phyloP scores from a whole-genome alignment of 495 filamentous ascomycete genomes.

The Opeltia flavorubescens region DNA sequence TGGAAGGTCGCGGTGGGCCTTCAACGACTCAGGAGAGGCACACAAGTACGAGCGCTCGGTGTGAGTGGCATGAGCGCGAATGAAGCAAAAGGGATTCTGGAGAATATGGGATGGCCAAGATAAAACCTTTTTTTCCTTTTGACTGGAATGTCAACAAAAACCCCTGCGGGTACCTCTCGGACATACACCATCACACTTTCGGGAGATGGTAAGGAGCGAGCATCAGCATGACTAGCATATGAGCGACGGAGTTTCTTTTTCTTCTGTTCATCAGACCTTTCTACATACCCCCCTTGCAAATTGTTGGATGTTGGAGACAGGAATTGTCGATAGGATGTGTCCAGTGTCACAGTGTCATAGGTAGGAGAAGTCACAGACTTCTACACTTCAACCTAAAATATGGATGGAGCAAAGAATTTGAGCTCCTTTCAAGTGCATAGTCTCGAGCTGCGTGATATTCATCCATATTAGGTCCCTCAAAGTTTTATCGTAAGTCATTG shows the following conservation, averaged over 20 bases:
- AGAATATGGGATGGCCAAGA: slow-evolving; percentile 45
- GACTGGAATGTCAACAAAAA: slow-evolving; percentile 12
- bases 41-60: slow-evolving; percentile 52
- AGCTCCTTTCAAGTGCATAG: no score
- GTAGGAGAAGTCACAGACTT: no score
- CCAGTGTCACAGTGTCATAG: no score
- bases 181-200: not conserved
- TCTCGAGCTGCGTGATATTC: no score
- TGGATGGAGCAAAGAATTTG: no score
- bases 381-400: no score
- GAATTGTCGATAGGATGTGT: no score
- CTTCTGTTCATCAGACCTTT: not conserved
- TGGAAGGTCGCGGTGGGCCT: slow-evolving; percentile 88
- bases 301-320: no score
- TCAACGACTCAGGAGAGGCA: slow-evolving; percentile 56
- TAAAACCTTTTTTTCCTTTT: not conserved
- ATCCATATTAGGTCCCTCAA: no score
- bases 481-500: no score
- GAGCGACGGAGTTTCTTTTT: slow-evolving; percentile 8
- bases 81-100: slow-evolving; percentile 48
- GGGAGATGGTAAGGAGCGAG: not conserved
- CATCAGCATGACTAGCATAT: slow-evolving; percentile 5
- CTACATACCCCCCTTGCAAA: slow-evolving; percentile 2
- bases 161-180: not conserved
- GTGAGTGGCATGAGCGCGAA: slow-evolving; percentile 42